phyloP scores from a whole-genome alignment of 306 rosid genomes.

The Cajanus cajan region DNA sequence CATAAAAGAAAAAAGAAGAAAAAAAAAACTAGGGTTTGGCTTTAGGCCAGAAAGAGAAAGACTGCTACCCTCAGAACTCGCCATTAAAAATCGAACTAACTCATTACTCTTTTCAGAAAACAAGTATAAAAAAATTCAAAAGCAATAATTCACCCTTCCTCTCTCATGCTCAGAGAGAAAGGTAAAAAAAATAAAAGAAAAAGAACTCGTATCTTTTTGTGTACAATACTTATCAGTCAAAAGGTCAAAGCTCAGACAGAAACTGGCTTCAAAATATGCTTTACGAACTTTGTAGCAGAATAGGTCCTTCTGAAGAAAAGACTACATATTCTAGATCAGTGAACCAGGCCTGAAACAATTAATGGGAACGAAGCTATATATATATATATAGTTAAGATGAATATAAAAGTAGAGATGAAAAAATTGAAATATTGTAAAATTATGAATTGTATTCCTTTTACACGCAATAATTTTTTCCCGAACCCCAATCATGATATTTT shows the following conservation, averaged over 20 bases:
- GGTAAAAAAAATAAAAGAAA: too few species aligned
- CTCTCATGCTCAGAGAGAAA: not conserved
- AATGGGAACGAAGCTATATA: not conserved
- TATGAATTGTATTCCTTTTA: too few species aligned
- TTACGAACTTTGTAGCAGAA: constrained; percentile 6
- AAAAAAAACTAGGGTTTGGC: constrained; percentile 34
- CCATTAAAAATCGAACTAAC: constrained; percentile 36
- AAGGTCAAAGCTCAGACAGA: constrained; percentile 22
- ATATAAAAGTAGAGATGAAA: not conserved
- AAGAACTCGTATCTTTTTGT: constrained; percentile 20
- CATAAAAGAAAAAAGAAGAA: not conserved
- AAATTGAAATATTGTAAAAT: not conserved
- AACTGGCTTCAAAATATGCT: constrained; percentile 20
- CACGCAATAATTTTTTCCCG: too few species aligned
- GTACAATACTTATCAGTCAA: constrained; percentile 17
- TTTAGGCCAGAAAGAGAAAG: constrained; percentile 33
- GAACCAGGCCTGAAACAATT: not conserved
- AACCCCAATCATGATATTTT: too few species aligned
- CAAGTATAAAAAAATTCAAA: not conserved
- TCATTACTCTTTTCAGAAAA: constrained; percentile 25
- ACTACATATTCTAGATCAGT: not conserved
- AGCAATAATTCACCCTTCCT: constrained; percentile 22
- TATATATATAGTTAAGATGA: not conserved
- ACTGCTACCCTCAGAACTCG: constrained; percentile 33
- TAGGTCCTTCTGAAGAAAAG: constrained; percentile 18